phyloP scores from a whole-genome alignment of 805 yeast genomes.

The Sugiyamaella qingdaonensis region DNA sequence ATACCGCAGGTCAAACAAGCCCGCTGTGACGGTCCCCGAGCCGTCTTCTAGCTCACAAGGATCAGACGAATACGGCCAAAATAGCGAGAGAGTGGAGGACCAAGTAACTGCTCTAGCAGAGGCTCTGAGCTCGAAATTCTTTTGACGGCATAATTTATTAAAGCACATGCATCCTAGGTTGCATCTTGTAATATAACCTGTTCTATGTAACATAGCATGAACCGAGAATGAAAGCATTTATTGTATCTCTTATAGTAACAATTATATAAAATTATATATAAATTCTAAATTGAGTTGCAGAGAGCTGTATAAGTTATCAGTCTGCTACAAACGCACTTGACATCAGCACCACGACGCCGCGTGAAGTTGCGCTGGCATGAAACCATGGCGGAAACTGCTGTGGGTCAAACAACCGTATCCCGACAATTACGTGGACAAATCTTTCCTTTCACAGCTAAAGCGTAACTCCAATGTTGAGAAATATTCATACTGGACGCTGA shows the following conservation, averaged over 20 bases:
- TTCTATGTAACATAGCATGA: too few species aligned
- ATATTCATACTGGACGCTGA: slow-evolving; percentile 60
- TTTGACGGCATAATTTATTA: background rate
- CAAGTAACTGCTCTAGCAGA: background rate
- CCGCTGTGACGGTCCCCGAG: background rate
- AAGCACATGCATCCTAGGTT: too few species aligned
- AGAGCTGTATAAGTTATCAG: too few species aligned
- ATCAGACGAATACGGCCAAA: too few species aligned
- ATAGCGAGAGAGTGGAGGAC: background rate
- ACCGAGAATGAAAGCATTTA: too few species aligned
- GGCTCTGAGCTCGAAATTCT: background rate
- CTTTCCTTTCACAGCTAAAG: slow-evolving; percentile 75
- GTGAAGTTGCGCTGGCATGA: slow-evolving; percentile 1
- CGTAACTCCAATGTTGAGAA: slow-evolving; percentile 70
- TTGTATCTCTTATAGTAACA: too few species aligned
- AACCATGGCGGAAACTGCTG: slow-evolving; percentile 76
- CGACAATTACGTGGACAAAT: slow-evolving; percentile 81
- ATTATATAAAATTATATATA: too few species aligned
- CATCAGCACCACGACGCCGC: background rate
- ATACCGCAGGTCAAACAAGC: background rate
- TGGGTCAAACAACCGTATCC: slow-evolving; percentile 85
- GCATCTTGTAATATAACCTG: too few species aligned
- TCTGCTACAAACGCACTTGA: background rate
- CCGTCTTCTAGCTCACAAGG: too few species aligned
- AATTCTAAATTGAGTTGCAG: too few species aligned